Evolutionary conservation across 1,139 yeast genomes (phyloP).

Genomic region (Wickerhamiella infanticola): DNA sequence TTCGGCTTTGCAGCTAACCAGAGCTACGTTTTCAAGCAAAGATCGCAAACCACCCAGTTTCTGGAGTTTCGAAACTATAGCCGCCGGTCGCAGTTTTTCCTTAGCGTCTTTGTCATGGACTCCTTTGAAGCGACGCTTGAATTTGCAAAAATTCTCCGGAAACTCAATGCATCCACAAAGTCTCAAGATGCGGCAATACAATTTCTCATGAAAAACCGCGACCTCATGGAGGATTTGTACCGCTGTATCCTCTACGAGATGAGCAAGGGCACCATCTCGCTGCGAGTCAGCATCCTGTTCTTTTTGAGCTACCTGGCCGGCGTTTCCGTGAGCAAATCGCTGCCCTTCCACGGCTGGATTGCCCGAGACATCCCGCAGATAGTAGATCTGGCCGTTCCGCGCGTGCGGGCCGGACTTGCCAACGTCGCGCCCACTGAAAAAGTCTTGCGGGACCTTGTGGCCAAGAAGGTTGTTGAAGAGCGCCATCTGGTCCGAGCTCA

Average conservation of each 20-base stretch:
- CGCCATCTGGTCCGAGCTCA: constrained; percentile 2
- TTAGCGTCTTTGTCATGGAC: constrained; percentile 36
- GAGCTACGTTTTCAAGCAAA: no score
- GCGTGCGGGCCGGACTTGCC: constrained; percentile 29
- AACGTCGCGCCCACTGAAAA: constrained; percentile 30
- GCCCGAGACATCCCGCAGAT: constrained; percentile 38
- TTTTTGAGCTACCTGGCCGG: constrained; percentile 42
- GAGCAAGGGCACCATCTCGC: constrained; percentile 34
- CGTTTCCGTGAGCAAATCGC: constrained; percentile 1
- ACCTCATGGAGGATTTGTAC: constrained; percentile 55
- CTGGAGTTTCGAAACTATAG: no score
- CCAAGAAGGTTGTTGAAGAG: constrained; percentile 6
- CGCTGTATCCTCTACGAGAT: constrained; percentile 57
- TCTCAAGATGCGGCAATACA: constrained; percentile 40
- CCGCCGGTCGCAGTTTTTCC: neutral
- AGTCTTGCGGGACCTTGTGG: constrained; percentile 14
- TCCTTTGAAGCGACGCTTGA: constrained; percentile 65
- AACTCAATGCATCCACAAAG: constrained; percentile 47
- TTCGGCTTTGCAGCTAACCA: no score
- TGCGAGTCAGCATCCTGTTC: constrained; percentile 50
- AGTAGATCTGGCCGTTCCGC: constrained; percentile 37
- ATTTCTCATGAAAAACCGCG: constrained; percentile 42
- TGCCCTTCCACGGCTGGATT: constrained; percentile 12
- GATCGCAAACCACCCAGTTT: no score
- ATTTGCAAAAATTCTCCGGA: constrained; percentile 44